phyloP scores from a whole-genome alignment of 352 stramenopile genomes.

The Phytophthora rubi region DNA sequence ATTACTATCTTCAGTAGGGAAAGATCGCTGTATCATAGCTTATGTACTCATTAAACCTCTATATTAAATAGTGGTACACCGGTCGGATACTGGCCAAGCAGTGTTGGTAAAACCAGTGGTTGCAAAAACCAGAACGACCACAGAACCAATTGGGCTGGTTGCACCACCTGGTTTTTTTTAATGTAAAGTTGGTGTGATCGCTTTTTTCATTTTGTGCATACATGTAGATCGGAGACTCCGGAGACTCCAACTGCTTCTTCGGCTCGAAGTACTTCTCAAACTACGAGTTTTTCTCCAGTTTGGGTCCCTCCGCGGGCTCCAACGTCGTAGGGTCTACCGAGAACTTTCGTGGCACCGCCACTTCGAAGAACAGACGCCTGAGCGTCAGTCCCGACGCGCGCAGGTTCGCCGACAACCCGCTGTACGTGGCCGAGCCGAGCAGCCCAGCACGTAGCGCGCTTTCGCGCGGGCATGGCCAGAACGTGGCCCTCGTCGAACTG shows the following conservation, averaged over 20 bases:
- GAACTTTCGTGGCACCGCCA: background rate
- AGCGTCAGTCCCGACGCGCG: constrained; percentile 69
- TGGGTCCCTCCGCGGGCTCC: background rate
- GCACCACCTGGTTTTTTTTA: background rate
- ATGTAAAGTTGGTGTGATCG: background rate
- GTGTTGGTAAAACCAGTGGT: no score
- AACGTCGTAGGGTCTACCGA: constrained; percentile 1
- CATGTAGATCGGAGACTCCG: background rate
- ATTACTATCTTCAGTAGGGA: background rate
- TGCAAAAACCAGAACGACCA: no score
- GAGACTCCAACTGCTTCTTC: background rate
- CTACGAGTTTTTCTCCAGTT: constrained; percentile 1
- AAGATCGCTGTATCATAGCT: background rate
- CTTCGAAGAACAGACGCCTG: background rate
- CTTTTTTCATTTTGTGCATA: constrained; percentile 1
- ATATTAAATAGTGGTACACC: no score
- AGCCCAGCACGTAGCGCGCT: constrained; percentile 59
- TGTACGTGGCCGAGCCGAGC: constrained; percentile 59
- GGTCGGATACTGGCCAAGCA: no score
- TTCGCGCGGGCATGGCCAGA: constrained; percentile 44
- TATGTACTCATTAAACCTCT: background rate
- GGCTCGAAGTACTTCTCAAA: background rate
- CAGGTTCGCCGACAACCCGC: constrained; percentile 58
- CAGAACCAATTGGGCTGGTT: no score
- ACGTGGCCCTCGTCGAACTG: constrained; percentile 59